These are phyloP conservation scores for Lipomyces orientalis DNA, from an alignment of 805 yeast genomes.

Conservation along the genomic window DNA sequence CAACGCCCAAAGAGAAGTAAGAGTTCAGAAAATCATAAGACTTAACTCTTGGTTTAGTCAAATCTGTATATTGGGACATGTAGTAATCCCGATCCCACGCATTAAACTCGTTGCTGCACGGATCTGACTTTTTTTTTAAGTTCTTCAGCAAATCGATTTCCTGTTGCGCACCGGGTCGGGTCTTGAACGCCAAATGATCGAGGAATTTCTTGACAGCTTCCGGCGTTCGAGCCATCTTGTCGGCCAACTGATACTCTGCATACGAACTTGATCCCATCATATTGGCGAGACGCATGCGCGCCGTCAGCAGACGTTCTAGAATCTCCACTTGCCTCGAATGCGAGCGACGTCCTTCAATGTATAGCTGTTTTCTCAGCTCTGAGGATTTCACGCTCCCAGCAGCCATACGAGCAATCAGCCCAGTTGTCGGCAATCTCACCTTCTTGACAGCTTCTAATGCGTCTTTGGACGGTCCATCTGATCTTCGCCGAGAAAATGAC, in stretches of 20 bases:
- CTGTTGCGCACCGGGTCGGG: conserved; percentile 58
- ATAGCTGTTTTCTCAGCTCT: conserved; percentile 65
- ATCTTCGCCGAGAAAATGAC: neutral
- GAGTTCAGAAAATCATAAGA: conserved; percentile 58
- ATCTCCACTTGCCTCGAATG: conserved; percentile 64
- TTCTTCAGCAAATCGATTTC: conserved; percentile 62
- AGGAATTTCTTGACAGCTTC: conserved; percentile 76
- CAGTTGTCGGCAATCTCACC: conserved; percentile 57
- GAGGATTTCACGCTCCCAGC: conserved; percentile 63
- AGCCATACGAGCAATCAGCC: conserved; percentile 65
- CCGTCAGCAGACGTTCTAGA: conserved; percentile 63
- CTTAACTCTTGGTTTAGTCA: conserved; percentile 46
- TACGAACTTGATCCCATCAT: conserved; percentile 73
- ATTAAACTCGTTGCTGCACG: conserved; percentile 49
- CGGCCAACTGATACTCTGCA: conserved; percentile 80
- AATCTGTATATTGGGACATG: conserved; percentile 45
- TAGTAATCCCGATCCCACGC: conserved; percentile 94
- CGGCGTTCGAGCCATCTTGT: conserved; percentile 87
- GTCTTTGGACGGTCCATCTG: conserved; percentile 10
- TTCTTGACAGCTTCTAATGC: conserved; percentile 46
- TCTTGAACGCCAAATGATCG: conserved; percentile 59
- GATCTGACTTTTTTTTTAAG: conserved; percentile 45
- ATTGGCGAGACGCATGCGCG: conserved; percentile 72
- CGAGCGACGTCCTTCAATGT: conserved; percentile 76
- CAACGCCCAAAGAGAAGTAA: conserved; percentile 83